Base-by-base conservation (phyloP, 2,329 filamentous ascomycete species). In the Fusarium zealandicum region DNA sequence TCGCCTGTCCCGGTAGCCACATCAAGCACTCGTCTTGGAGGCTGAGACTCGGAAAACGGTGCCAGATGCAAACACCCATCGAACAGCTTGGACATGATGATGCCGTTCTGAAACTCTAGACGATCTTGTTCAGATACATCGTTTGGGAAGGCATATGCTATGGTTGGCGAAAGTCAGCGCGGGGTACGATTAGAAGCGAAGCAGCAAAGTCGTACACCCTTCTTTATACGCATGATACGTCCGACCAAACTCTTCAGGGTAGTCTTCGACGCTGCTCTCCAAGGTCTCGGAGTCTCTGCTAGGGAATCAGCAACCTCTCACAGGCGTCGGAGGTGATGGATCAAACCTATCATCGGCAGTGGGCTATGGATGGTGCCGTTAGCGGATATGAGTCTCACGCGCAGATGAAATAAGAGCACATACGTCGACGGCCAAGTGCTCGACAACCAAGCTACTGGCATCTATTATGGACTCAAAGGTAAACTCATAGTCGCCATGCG, bases 141-240 rank as follows among this genome's bases (percentile, higher is more conserved):
- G 13, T 46, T 46, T n/a, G 43, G 43, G 27, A 38, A 46, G 12
- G 27, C 33, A n/a, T 46, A 46, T 14, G 43, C 43, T 46, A 12
- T 12, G 7, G 32, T 36, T 4, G 27, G 22, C 14, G 2, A 25
- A 8, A 6, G 36, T 38, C 13, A 38, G 36, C 20, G 10, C 9
- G 13, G 6, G 3, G 13, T 6, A 38, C 16, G 13, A 27, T 17
- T n/a, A 20, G 5, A 8, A 13, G 9, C 14, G 13, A 6, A 14
- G 20, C 20, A 37, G 36, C 20, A 14, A 14, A 38, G 8, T 4
- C 37, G 13, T 30, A 28, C 37, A 40, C 17, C 37, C 37, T 40
- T 40, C 37, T 13, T 30, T 40, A 14, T 40, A 40, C 10, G 18
- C 18, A 14, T 40, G 37, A 11, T 40, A 40, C 9, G 37, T 40